phyloP scores from a whole-genome alignment of 2,329 filamentous ascomycete genomes.

The Cordyceps fumosorosea region DNA sequence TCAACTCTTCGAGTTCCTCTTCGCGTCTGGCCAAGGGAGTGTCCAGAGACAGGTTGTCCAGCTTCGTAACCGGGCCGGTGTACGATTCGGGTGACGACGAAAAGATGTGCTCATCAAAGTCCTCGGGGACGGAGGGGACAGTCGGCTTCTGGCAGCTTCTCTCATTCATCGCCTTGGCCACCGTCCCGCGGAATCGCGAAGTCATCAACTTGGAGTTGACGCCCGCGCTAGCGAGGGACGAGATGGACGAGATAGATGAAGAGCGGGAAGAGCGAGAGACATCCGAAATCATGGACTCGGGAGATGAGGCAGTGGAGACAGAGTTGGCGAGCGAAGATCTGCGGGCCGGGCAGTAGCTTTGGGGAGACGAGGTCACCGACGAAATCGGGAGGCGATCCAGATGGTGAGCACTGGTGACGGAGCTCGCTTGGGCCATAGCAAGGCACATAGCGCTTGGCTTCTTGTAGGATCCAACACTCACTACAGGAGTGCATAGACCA shows the following conservation, averaged over 20 bases:
- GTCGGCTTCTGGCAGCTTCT: conserved; percentile 45
- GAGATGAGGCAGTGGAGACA: conserved; percentile 56
- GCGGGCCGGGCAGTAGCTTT: conserved; percentile 41
- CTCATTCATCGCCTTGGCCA: conserved; percentile 54
- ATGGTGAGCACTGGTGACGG: conserved; percentile 38
- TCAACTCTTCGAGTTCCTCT: conserved; percentile 38
- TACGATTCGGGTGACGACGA: conserved; percentile 53
- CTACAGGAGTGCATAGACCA: conserved; percentile 55
- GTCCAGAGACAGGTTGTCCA: conserved; percentile 43
- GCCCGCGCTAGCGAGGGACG: conserved; percentile 54
- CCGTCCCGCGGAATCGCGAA: conserved; percentile 56
- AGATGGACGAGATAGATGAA: conserved; percentile 58
- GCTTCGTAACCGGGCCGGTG: conserved; percentile 45
- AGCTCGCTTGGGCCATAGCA: conserved; percentile 51
- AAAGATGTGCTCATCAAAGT: conserved; percentile 43
- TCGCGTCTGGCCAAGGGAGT: conserved; percentile 40
- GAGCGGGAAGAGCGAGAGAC: conserved; percentile 55
- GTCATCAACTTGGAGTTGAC: conserved; percentile 45
- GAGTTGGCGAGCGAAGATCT: conserved; percentile 59
- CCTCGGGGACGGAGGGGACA: conserved; percentile 52
- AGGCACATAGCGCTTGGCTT: conserved; percentile 52
- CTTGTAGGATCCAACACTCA: conserved; percentile 45
- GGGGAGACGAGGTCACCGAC: conserved; percentile 44
- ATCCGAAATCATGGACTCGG: conserved; percentile 62
- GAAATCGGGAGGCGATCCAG: conserved; percentile 47